Percentiles rank a stretch among this genome's conserved stretches.
These are phyloP conservation scores for Aspergillus wentii DNA, from an alignment of 495 filamentous ascomycete genomes.

Conservation along the genomic window DNA sequence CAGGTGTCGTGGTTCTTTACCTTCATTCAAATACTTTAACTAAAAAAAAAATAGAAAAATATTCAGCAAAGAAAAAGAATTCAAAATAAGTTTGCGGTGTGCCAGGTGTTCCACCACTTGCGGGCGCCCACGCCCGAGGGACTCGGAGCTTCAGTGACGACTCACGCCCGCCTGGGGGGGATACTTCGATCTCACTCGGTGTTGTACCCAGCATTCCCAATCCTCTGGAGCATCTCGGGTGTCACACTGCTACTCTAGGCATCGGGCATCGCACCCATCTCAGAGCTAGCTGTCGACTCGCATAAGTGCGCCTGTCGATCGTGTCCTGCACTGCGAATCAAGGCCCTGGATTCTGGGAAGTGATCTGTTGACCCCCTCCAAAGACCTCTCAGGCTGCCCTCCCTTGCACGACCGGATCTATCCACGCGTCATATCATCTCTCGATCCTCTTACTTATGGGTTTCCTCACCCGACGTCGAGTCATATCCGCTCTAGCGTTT, in stretches of 20 bases:
- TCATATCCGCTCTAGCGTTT: slow-evolving; percentile 2
- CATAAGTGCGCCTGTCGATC: slow-evolving; percentile 40
- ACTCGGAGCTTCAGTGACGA: too few species aligned
- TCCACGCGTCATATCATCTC: neutral
- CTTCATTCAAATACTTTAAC: too few species aligned
- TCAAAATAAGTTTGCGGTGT: too few species aligned
- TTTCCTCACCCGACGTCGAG: slow-evolving; percentile 6
- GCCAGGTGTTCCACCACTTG: too few species aligned
- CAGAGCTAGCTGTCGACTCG: too few species aligned
- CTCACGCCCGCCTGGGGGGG: too few species aligned
- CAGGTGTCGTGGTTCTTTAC: too few species aligned
- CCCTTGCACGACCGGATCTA: neutral
- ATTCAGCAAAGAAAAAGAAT: too few species aligned
- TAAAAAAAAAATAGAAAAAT: too few species aligned
- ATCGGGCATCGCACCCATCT: slow-evolving; percentile 26
- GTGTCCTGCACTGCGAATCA: slow-evolving; percentile 14
- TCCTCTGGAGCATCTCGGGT: slow-evolving; percentile 6
- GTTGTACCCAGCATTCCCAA: neutral
- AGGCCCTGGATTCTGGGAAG: slow-evolving; percentile 9
- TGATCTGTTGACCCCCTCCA: too few species aligned
- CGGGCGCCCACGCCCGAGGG: too few species aligned
- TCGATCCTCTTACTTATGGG: slow-evolving; percentile 7
- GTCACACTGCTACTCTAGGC: slow-evolving; percentile 18
- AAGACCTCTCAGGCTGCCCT: too few species aligned
- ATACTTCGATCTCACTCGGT: neutral